Evolutionary conservation across 2,329 filamentous ascomycete species (phyloP).

Genomic region (Akanthomyces lecanii): DNA sequence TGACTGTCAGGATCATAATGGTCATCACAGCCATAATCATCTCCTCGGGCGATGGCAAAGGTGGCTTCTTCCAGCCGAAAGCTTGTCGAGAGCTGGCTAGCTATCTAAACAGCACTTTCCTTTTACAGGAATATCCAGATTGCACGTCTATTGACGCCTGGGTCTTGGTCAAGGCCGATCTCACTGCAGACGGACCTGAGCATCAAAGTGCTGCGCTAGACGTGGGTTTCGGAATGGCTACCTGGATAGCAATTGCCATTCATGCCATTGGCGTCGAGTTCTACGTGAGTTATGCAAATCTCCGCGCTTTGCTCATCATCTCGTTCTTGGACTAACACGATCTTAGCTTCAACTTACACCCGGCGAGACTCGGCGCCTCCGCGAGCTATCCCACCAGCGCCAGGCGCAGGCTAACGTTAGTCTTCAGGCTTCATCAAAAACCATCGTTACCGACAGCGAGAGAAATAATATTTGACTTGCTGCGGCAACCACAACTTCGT

Average conservation of each 20-base stretch:
- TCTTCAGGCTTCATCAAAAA: slow-evolving; percentile 24
- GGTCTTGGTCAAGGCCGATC: slow-evolving; percentile 30
- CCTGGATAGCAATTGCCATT: slow-evolving; percentile 48
- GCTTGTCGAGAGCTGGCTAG: slow-evolving; percentile 45
- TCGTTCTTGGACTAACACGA: not conserved
- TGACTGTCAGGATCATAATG: slow-evolving; percentile 46
- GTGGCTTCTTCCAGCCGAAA: slow-evolving; percentile 25
- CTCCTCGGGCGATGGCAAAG: slow-evolving; percentile 19
- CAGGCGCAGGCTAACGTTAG: slow-evolving; percentile 47
- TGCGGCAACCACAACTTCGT: too few species aligned
- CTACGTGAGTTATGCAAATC: slow-evolving; percentile 34
- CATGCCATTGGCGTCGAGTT: slow-evolving; percentile 47
- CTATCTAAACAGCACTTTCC: slow-evolving; percentile 27
- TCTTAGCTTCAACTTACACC: slow-evolving; percentile 48
- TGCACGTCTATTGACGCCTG: slow-evolving; percentile 37
- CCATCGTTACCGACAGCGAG: not conserved
- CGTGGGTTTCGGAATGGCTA: slow-evolving; percentile 44
- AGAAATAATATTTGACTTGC: too few species aligned
- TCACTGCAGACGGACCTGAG: slow-evolving; percentile 25
- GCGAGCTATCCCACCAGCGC: slow-evolving; percentile 50
- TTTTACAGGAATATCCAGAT: slow-evolving; percentile 35
- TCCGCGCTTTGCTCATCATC: too few species aligned
- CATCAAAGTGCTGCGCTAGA: slow-evolving; percentile 39
- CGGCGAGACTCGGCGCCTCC: slow-evolving; percentile 47
- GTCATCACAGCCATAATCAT: slow-evolving; percentile 37